These are phyloP conservation scores for Azolla pinnata DNA, from an alignment of 75 land plant species.

Conservation along the genomic window DNA sequence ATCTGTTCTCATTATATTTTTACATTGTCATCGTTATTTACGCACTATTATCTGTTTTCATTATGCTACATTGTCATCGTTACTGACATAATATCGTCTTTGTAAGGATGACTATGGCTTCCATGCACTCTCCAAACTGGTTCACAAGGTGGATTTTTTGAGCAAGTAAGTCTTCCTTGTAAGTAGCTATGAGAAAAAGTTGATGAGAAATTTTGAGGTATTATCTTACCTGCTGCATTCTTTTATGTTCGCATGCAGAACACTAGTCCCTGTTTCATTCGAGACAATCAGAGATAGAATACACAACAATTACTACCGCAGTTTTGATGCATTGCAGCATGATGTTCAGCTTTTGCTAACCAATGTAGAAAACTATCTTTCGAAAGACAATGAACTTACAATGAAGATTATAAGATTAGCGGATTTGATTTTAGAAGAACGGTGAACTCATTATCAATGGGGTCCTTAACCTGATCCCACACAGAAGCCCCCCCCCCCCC, in stretches of 20 bases:
- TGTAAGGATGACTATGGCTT: constrained; percentile 5
- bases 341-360: constrained; percentile 46
- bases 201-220: not conserved
- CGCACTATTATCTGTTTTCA: not conserved
- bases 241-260: constrained; percentile 27
- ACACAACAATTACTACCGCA: constrained; percentile 69
- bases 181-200: not conserved
- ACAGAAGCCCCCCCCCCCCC: too few relatives aligned
- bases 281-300: constrained; percentile 57
- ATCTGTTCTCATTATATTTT: not conserved
- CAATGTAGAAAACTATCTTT: constrained; percentile 52
- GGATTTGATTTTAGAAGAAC: not conserved
- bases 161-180: not conserved
- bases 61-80: too few relatives aligned
- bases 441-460: not conserved
- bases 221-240: not conserved
- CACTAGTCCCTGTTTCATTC: constrained; percentile 63
- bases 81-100: not conserved
- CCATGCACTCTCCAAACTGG: not conserved
- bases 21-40: not conserved
- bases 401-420: constrained; percentile 32
- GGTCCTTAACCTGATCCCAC: not conserved
- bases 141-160: constrained; percentile 2
- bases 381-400: constrained; percentile 31
- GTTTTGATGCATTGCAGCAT: constrained; percentile 60